Evolutionary conservation across 305 asterid genomes (phyloP), one percentile per base, ranked within the genome.

Genomic region (Fraxinus floribunda): DNA sequence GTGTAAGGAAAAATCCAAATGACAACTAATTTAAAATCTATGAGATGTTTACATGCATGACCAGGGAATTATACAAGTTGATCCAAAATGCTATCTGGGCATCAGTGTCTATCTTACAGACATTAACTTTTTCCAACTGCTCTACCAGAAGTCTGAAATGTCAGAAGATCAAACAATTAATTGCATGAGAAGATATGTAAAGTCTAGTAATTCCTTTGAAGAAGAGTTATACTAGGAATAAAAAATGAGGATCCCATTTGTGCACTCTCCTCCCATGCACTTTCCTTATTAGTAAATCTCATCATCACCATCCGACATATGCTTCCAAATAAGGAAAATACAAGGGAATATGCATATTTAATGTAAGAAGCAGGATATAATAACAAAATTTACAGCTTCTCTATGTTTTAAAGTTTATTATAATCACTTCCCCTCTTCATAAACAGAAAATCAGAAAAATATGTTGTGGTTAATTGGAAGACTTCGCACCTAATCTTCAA

Each of bases 11-110:
- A n/a, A 18, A 66, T 32, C 39, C 30, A 32, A 29, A 75, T 82
- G 77, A 38, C 7, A 24, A 35, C 66, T 10, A 7, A 39, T 39
- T 24, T 75, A 35, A 35, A 71, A 78, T 80, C 57, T 57, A 57
- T 80, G 71, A 32, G 5, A 60, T 75, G 26, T 78, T 86, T 88
- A 90, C 92, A 89, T 91, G 94, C 92, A 91, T 91, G 74, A 91
- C 85, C 86, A 91, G 86, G 77, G 94, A 85, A 87, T 91, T 91
- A 84, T 91, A 90, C 86, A 91, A 78, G 86, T 91, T 91, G 88
- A 91, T 91, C 94, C 94, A 91, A 82, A 91, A 91, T 18, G 94
- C 91, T 70, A 81, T 77, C 86, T 88, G 87, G 34, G 88, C 86
- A 77, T 87, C 85, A 26, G 84, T 77, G 52, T 77, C 91, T 92